Evolutionary conservation across 225 moss, liverwort and hornwort species (phyloP), one percentile per base, ranked within the genome.

Genomic region (Lunularia cruciata): DNA sequence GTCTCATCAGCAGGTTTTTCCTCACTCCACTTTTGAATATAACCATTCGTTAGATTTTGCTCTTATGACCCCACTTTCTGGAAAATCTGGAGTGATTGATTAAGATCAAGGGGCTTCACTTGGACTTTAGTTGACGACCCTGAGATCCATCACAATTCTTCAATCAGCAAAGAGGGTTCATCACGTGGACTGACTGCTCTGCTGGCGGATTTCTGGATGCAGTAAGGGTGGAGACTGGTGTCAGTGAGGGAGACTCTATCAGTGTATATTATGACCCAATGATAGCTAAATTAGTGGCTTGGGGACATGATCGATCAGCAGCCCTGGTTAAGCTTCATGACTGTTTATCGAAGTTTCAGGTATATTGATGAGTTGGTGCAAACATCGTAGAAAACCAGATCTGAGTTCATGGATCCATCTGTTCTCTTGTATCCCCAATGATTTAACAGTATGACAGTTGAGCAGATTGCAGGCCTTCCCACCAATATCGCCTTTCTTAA

Each of bases 181-280:
- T n/a, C n/a, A n/a, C n/a, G n/a, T n/a, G n/a, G n/a, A 16, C 11
- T 45, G 31, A 68, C 46, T 27, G 7, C 37, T 47, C 40, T 53
- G 46, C 3, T 40, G 27, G 11, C 27, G 18, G 47, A 22, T 34
- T 33, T 14, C 65, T 57, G 47, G 45, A 60, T 68, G 33, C 92
- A 92, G 92, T 92, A 45, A 87, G 96, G 82, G 92, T 98, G 78
- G 96, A 98, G 69, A 92, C 92, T 35, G 96, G 96, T 58, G 90
- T 98, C 54, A 78, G 75, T 22, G 66, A 84, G 76, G 96, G 96
- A 38, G 96, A 98, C 72, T 78, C 57, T n/a, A 92, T 98, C 75
- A 98, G 96, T 84, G 84, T 98, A 58, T 98, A 84, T 76, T 92
- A 98, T 70, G 96, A 98, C 65, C 96, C 96, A 67, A 98, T 98